phyloP scores from a whole-genome alignment of 495 filamentous ascomycete species.

The Aeminium ludgeri region DNA sequence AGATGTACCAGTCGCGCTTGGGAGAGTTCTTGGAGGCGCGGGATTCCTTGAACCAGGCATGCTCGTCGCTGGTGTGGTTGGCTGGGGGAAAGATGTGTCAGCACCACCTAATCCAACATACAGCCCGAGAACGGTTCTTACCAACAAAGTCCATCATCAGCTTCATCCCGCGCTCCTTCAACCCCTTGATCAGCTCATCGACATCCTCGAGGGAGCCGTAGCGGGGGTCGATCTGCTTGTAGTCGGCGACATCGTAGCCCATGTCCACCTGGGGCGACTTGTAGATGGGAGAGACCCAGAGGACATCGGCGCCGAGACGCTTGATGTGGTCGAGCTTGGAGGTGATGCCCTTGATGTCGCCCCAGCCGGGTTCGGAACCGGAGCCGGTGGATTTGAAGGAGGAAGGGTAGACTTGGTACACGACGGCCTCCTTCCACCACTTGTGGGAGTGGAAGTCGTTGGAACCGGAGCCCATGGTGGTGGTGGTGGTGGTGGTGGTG shows the following conservation, averaged over 20 bases:
- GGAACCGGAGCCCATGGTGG: too few species aligned
- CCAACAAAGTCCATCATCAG: conserved; percentile 35
- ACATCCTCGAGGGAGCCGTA: conserved; percentile 42
- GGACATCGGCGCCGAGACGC: conserved; percentile 24
- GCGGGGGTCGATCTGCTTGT: conserved; percentile 29
- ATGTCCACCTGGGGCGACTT: conserved; percentile 28
- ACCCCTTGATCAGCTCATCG: conserved; percentile 32
- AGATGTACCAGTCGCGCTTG: conserved; percentile 47
- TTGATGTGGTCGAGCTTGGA: conserved; percentile 26
- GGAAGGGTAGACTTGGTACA: conserved; percentile 28
- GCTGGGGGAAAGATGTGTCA: too few species aligned
- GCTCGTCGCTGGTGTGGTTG: conserved; percentile 42
- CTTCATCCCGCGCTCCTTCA: conserved; percentile 35
- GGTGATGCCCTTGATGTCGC: conserved; percentile 26
- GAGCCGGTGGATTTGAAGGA: conserved; percentile 24
- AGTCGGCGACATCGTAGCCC: conserved; percentile 28
- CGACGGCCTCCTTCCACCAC: conserved; percentile 29
- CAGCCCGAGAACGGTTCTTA: too few species aligned
- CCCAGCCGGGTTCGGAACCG: conserved; percentile 21
- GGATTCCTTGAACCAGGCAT: conserved; percentile 40
- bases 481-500: too few species aligned
- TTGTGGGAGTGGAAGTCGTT: too few species aligned
- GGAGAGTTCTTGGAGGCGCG: conserved; percentile 29
- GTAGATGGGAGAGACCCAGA: conserved; percentile 28
- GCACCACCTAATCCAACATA: conserved; percentile 22